Evolutionary conservation across 371 early-diverging fungal species (phyloP), one percentile per base, ranked within the genome.

Genomic region (Rhizopus delemar): DNA sequence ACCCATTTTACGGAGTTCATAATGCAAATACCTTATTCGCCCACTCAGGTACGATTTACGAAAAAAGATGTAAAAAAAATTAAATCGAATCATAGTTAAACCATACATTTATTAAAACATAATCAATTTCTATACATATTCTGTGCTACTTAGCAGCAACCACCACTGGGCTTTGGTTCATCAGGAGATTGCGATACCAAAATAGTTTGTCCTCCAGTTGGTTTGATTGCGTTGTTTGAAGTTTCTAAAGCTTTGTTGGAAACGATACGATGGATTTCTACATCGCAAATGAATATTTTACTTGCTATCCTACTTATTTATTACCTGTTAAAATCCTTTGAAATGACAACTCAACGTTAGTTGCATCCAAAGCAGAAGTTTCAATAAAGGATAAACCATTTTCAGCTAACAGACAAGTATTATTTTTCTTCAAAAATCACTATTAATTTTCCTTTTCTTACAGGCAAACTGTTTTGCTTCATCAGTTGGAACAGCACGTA

Each of bases 201-300:
- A 70, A 90, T 90, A 57, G 90, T 86, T 57, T 88, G 86, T 29
- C 91, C 90, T 57, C 87, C 81, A 32, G 89, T 87, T 6, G 90
- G 90, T 46, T 86, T 83, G 46, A 86, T 84, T 28, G 80, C 81
- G 65, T 90, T 87, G 63, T 79, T 82, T 45, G 80, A 84, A 31
- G 75, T 81, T 70, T 90, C 94, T 51, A 95, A 76, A 9, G 94
- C 93, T 77, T 94, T 94, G 88, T 90, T 93, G 57, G 96, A 94
- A 11, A 92, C 93, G 62, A 92, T 91, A 51, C 90, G 87, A 76
- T 94, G 93, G 60, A 94, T 94, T 81, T 94, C 96, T 89, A 55
- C 28, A 52, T 45, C 48, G 48, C 11, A 49, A 11, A 34, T 31
- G 8, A 46, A 46, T 12, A 39, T 54, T 41, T 29, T 41, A 8